Evolutionary conservation across 768 basidiomycete species (phyloP).

Genomic region (Boletellus ananas): DNA sequence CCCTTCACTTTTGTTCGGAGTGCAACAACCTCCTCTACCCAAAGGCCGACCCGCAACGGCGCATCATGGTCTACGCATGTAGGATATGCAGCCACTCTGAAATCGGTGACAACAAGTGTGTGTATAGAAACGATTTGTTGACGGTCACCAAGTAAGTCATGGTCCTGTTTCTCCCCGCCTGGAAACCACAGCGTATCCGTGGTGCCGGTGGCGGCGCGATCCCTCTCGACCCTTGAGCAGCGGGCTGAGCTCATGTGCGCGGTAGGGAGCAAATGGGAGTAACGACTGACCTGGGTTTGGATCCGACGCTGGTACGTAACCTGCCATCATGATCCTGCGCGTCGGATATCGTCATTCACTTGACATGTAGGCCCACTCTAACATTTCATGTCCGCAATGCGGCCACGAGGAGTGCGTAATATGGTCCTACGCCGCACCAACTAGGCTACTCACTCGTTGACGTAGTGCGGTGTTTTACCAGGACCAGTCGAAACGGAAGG

Average conservation of each 20-base stretch:
- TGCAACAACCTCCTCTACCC: conserved; percentile 96
- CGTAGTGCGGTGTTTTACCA: conserved; percentile 89
- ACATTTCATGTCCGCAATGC: conserved; percentile 80
- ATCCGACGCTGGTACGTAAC: conserved; percentile 75
- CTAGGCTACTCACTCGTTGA: conserved; percentile 4
- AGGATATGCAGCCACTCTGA: conserved; percentile 88
- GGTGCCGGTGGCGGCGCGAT: conserved; percentile 14
- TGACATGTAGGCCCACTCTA: conserved; percentile 67
- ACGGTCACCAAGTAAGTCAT: conserved; percentile 81
- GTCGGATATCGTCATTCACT: background rate
- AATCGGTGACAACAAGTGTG: conserved; percentile 80
- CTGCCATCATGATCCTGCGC: background rate
- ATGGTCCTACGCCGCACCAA: background rate
- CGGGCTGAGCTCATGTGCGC: conserved; percentile 3
- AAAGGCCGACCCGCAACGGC: conserved; percentile 81
- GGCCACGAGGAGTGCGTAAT: conserved; percentile 74
- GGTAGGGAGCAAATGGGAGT: conserved; percentile 90
- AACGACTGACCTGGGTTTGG: conserved; percentile 80
- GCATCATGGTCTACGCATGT: conserved; percentile 87
- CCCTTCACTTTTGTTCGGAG: conserved; percentile 88
- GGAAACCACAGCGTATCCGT: background rate
- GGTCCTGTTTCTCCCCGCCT: background rate
- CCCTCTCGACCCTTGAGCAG: background rate
- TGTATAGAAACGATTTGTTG: conserved; percentile 90
- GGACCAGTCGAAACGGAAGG: conserved; percentile 95